Base-by-base conservation (phyloP, 371 early-diverging fungal species). In the Mucor irregularis region DNA sequence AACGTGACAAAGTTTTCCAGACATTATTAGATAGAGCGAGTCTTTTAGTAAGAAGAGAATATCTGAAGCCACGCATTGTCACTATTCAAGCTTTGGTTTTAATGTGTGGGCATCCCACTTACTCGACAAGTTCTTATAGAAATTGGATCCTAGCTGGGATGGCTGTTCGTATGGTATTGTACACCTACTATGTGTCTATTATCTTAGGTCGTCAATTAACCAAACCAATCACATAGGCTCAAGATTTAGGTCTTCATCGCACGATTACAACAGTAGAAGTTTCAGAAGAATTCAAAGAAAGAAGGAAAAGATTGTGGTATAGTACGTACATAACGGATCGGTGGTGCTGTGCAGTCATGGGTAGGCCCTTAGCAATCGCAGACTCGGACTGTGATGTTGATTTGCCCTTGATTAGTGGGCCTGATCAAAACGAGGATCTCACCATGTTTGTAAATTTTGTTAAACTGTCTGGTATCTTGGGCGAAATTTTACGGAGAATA, bases 141-240 rank as follows among this genome's bases (percentile, higher is more conserved):
- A 73, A 66, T 38, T 78, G 78, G 78, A 68, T 78, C 25, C 44
- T 63, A 16, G 71, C 71, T 14, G 78, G 78, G 13, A 74, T 74
- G 78, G 78, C 75, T 4, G 69, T 78, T 5, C 59, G 78, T 48
- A 74, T 78, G 78, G 35, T 34, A 34, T 14, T 4, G n/a, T 14
- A 2, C 10, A 34, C 4, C 10, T 5, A 34, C 4, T 14, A 34
- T 14, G 6, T 10, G 1, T 34, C 10, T 9, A 4, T 34, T 34
- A 34, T 9, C 35, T 9, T 34, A 3, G 0, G 35, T n/a, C n/a
- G n/a, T n/a, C n/a, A n/a, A n/a, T n/a, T n/a, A n/a, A n/a, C n/a
- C n/a, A n/a, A n/a, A n/a, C n/a, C n/a, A n/a, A n/a, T n/a, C 35
- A 5, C n/a, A 34, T 34, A 34, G 35, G 74, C 71, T 5, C 74